A percentile compares a stretch with the other conserved stretches of the same genome.
phyloP scores from a whole-genome alignment of 371 early-diverging fungal genomes.

The Mortierella polycephala region DNA sequence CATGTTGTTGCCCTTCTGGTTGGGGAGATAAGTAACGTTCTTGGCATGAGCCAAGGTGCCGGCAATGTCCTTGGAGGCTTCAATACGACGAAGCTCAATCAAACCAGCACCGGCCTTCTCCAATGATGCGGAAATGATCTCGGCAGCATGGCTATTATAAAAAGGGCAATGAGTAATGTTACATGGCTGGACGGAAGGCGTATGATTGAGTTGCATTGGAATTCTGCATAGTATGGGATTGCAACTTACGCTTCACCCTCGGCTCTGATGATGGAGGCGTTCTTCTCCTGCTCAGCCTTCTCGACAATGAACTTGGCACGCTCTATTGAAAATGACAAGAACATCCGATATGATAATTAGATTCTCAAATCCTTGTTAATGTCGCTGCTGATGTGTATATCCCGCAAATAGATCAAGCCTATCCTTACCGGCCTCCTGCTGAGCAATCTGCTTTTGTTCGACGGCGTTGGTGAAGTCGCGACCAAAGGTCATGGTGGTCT shows the following conservation, averaged over 20 bases:
- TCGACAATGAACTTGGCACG: constrained; percentile 55
- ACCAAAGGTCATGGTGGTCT: constrained; percentile 74
- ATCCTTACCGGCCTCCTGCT: constrained; percentile 97
- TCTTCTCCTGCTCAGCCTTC: constrained; percentile 97
- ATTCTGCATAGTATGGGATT: too few relatives aligned
- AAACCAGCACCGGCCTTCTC: constrained; percentile 93
- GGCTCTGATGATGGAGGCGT: constrained; percentile 97
- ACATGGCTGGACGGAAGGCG: too few relatives aligned
- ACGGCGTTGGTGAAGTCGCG: constrained; percentile 93
- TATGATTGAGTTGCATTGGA: too few relatives aligned
- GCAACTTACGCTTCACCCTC: constrained; percentile 92
- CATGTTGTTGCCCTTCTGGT: constrained; percentile 57
- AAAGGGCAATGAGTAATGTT: too few relatives aligned
- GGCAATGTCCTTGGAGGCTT: constrained; percentile 98
- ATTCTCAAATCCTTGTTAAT: neutral
- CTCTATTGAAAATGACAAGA: constrained; percentile 12
- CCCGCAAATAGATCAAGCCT: too few relatives aligned
- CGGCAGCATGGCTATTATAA: constrained; percentile 72
- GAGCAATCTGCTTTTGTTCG: constrained; percentile 90
- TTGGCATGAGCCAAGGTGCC: constrained; percentile 82
- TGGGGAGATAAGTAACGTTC: constrained; percentile 96
- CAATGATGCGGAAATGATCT: constrained; percentile 87
- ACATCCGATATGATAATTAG: neutral
- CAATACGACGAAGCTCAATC: constrained; percentile 96
- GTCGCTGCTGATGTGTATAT: too few relatives aligned